Base-by-base conservation (phyloP, 2,329 filamentous ascomycete genomes). In the Curvularia eragrostidis region DNA sequence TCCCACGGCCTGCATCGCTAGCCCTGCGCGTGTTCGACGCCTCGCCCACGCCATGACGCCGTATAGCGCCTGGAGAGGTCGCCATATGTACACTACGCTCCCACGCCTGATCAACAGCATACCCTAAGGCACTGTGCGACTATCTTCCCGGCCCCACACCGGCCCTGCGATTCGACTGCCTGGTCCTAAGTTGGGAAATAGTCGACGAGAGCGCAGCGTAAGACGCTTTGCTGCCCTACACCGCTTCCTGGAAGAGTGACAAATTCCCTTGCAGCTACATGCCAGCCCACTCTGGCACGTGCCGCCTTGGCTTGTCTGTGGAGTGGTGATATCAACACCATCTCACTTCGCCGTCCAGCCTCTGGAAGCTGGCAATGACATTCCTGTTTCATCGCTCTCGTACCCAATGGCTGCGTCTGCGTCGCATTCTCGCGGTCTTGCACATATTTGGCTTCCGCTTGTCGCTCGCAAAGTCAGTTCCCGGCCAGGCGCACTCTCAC, bases 201-300 rank as follows among this genome's bases (percentile, higher is more conserved):
- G 15, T 43, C 23, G 43, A 34, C 18, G 43, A 43, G 38, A 38
- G 24, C 38, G n/a, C 34, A 15, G 13, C 23, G 9, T 23, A 32
- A 2, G 9, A 34, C 13, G 34, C 23, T 38, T 47, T 32, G 26
- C 23, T 43, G 32, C 38, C 26, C 32, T 19, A 46, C 39, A 36
- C 41, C 49, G 15, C 26, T 36, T 28, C 26, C 28, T 21, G 10
- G 30, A 46, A 53, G 46, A 38, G 30, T 58, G 55, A 58, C 55
- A 54, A 58, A 58, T 54, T 32, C 18, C 9, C 24, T 28, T 28
- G 21, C 26, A 39, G 42, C 49, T 21, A 28, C 23, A 43, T n/a
- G 28, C 49, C 48, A 51, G 23, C 26, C 38, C 18, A 43, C 28
- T 32, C 19, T 8, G 7, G n/a, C 39, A 52, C 43, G 19, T 34